Evolutionary conservation across 2,329 filamentous ascomycete genomes (phyloP).

Genomic region (Furcasterigmium sp.): DNA sequence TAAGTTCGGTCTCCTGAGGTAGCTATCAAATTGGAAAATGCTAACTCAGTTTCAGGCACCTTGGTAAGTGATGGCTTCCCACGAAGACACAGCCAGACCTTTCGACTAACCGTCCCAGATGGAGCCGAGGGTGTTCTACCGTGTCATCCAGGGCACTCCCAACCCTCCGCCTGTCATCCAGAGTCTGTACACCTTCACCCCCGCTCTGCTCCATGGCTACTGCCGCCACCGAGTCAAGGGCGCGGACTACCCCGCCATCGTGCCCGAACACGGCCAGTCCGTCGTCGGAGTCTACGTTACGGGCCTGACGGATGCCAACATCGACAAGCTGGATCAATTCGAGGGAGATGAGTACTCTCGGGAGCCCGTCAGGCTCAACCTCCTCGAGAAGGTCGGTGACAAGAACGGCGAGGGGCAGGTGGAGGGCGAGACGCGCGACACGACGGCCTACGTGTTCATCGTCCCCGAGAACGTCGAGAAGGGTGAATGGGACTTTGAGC

Average conservation of each 20-base stretch:
- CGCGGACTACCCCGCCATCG: conserved; percentile 79
- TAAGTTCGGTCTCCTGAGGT: conserved; percentile 18
- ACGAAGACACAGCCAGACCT: too few relatives aligned
- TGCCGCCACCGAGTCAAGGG: conserved; percentile 62
- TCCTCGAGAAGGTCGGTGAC: conserved; percentile 29
- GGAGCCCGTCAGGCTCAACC: conserved; percentile 46
- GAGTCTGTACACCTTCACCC: conserved; percentile 58
- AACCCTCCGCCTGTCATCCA: conserved; percentile 40
- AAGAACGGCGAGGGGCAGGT: conserved; percentile 32
- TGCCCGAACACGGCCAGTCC: conserved; percentile 45
- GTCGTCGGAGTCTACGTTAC: conserved; percentile 74
- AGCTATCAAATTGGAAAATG: too few relatives aligned
- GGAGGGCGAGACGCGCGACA: conserved; percentile 41
- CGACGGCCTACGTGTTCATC: conserved; percentile 63
- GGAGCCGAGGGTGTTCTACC: conserved; percentile 81
- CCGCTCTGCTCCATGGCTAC: conserved; percentile 69
- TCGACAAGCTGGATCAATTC: conserved; percentile 72
- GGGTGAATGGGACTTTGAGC: conserved; percentile 81
- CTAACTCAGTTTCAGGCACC: conserved; percentile 21
- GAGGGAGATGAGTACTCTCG: conserved; percentile 73
- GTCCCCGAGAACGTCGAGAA: conserved; percentile 52
- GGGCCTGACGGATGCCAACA: conserved; percentile 72
- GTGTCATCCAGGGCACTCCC: conserved; percentile 66
- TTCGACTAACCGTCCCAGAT: conserved; percentile 50
- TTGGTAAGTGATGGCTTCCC: conserved; percentile 22